Base-by-base conservation (phyloP, 2,329 filamentous ascomycete genomes). In the Cercospora berteroae region DNA sequence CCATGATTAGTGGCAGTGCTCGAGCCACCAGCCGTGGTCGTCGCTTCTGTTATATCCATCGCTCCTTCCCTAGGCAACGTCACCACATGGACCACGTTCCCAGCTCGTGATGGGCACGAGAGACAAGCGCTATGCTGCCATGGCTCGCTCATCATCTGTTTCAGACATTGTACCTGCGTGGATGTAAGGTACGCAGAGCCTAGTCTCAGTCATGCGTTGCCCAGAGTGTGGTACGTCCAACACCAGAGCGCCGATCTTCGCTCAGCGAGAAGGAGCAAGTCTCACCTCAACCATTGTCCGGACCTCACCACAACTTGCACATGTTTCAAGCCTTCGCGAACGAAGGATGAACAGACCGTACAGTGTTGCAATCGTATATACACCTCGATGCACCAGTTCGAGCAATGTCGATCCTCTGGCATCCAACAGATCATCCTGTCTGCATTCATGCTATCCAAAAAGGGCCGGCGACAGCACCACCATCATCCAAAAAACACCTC, bases 141-240 rank as follows among this genome's bases (percentile, higher is more conserved):
- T 36, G 55, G 55, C 55, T 58, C 27, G 31, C n/a, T 23, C 55
- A 58, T 58, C 55, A 58, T 58, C 9, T 58, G 55, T 58, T 16
- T 58, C 55, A 58, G 27, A 5, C 1, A 13, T 1, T 27, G 55
- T 36, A 58, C 31, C 55, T 36, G 55, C 31, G 55, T 55, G 25
- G 29, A 58, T 6, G 29, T 23, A 25, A 36, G 27, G 31, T 58
- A 33, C 27, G 31, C 31, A 36, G 55, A 23, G 27, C 12, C 55
- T 33, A 36, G 55, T 58, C 55, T 58, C 55, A 58, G 29, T 9
- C 55, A 20, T 23, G 29, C 29, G 55, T 33, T 58, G 55, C n/a
- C 13, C n/a, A 20, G 9, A 31, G 31, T 12, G n/a, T 8, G 55
- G 27, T 33, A 13, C 31, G n/a, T 12, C 55, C 55, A 58, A 33